Evolutionary conservation across 352 stramenopile genomes (phyloP), one percentile per base, ranked within the genome.

Genomic region (Globisporangium paroecandrum): DNA sequence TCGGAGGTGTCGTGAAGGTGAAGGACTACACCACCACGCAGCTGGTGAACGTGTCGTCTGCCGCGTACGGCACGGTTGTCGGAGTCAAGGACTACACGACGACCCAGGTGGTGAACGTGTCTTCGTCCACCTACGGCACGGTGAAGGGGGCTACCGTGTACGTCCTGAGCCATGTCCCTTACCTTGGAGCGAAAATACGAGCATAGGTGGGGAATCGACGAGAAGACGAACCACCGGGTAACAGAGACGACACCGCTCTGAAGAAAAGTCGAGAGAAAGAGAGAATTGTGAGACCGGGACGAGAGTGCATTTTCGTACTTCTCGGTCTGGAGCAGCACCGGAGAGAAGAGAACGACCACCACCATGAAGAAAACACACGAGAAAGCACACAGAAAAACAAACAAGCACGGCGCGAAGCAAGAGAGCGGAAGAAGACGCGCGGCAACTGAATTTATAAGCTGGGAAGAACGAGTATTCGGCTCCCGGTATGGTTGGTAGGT

Each of bases 11-110:
- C 29, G 67, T 74, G 15, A 81, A 80, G 46, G 85, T 75, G 46
- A 91, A 87, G 72, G 75, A 90, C 70, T 90, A 85, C 70, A 85
- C 83, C 59, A 85, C 78, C 27, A 75, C 71, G 34, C 77, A 76
- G 64, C 67, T 83, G 20, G 70, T 72, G 32, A 69, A 73, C 29
- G 75, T 68, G 32, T 65, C 77, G 13, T 81, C 71, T 4, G 58
- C 74, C 10, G 80, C 81, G 43, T 77, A 81, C 25, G 69, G 64
- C 64, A 85, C 77, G 1, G 82, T 82, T 29, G 73, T 75, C 13
- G 77, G 72, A 41, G 85, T 79, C 43, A 84, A 79, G 41, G 78
- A 92, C 70, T 90, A 89, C 70, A 82, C 80, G 64, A 85, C 79
- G 55, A 85, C 74, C 47, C 78, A 88, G 59, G 82, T 91, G 47